Conservation (phyloP, 2,329 filamentous ascomycete genomes). For the Thelonectria discophora region DNA sequence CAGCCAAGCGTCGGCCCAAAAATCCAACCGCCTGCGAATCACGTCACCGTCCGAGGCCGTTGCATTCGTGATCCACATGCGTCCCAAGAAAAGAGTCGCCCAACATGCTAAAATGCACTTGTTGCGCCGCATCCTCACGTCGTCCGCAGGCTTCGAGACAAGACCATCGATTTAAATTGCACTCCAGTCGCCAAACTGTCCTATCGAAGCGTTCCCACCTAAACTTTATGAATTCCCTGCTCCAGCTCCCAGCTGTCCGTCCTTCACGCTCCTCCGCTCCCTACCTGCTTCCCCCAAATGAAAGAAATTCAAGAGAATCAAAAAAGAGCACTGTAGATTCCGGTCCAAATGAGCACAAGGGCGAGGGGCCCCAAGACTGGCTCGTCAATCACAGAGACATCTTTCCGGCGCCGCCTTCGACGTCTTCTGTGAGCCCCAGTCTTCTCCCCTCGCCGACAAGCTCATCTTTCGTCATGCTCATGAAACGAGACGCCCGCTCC, state of each 20-base stretch:
- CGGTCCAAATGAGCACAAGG: slow-evolving; percentile 33
- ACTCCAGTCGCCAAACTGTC: slow-evolving; percentile 62
- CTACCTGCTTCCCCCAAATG: slow-evolving; percentile 20
- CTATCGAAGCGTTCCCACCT: slow-evolving; percentile 55
- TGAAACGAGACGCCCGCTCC: slow-evolving; percentile 36
- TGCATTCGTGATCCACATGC: slow-evolving; percentile 9
- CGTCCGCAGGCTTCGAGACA: slow-evolving; percentile 33
- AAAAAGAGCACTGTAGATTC: slow-evolving; percentile 42
- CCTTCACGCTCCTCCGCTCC: slow-evolving; percentile 23
- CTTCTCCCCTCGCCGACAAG: slow-evolving; percentile 23
- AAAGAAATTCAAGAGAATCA: slow-evolving; percentile 33
- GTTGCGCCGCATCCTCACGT: slow-evolving; percentile 25
- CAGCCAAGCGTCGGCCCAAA: not conserved
- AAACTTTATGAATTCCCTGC: slow-evolving; percentile 46
- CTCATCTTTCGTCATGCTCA: slow-evolving; percentile 28
- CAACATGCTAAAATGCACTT: not conserved
- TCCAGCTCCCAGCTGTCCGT: slow-evolving; percentile 38
- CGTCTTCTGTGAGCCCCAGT: slow-evolving; percentile 18
- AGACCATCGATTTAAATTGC: slow-evolving; percentile 54
- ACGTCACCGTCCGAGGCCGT: slow-evolving; percentile 2
- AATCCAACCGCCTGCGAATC: not conserved
- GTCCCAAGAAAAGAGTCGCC: not conserved
- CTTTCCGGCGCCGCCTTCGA: slow-evolving; percentile 17
- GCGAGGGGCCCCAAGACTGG: slow-evolving; percentile 24
- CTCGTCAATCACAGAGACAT: slow-evolving; percentile 29